These are phyloP conservation scores for Chlamydomonas reinhardtii DNA, from an alignment of 163 green algal species.

Conservation along the genomic window DNA sequence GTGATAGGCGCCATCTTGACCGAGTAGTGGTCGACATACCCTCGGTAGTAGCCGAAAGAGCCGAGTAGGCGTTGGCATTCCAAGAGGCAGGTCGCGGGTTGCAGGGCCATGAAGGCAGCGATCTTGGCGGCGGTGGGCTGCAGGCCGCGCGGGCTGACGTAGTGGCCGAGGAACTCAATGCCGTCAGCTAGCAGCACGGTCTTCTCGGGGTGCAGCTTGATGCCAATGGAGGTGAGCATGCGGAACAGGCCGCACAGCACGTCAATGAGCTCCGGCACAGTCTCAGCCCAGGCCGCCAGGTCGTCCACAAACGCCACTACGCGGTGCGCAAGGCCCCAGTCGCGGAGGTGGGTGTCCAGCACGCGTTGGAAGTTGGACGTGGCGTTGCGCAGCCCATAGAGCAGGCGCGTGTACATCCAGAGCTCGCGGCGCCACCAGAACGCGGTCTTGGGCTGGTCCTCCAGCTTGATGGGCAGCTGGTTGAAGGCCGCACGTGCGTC, in stretches of 20 bases:
- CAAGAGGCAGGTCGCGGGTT: no score
- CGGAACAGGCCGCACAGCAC: not conserved
- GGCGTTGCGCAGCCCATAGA: conserved; percentile 7
- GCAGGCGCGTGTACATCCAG: not conserved
- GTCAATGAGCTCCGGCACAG: no score
- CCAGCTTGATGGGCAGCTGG: not conserved
- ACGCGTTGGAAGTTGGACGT: not conserved
- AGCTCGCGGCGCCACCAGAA: not conserved
- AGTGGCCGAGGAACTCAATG: conserved; percentile 2
- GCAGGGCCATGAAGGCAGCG: conserved; percentile 15
- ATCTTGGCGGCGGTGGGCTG: not conserved
- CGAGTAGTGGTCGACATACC: no score
- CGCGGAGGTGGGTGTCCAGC: not conserved
- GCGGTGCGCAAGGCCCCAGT: not conserved
- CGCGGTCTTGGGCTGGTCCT: not conserved
- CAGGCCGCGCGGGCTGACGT: not conserved
- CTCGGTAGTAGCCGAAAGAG: no score
- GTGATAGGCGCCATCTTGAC: no score
- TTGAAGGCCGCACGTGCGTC: not conserved
- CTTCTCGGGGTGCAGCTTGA: conserved; percentile 6
- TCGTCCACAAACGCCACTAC: no score
- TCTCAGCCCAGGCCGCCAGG: not conserved
- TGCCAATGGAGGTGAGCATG: not conserved
- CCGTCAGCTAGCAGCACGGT: not conserved
- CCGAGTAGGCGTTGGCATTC: no score